A percentile compares a stretch with the other conserved stretches of the same genome.
These are phyloP conservation scores for Mallotus nudiflorus DNA, from an alignment of 345 rosid genomes.

Conservation along the genomic window DNA sequence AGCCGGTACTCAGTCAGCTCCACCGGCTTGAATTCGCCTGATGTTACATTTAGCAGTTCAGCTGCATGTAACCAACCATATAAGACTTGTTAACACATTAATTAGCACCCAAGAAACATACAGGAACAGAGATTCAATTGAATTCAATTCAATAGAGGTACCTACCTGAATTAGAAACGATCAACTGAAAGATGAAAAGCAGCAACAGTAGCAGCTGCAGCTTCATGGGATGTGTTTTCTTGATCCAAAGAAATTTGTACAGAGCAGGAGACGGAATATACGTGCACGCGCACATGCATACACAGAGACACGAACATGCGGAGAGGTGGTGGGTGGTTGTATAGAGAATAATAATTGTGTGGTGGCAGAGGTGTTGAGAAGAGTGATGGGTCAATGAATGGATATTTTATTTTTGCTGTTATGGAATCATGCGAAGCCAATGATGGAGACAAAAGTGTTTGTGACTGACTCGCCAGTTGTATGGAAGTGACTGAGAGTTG, in stretches of 20 bases:
- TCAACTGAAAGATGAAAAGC: neutral
- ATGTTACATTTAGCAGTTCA: neutral
- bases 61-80: neutral
- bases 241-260: neutral
- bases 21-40: constrained; percentile 3
- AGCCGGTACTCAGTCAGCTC: neutral
- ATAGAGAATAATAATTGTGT: neutral
- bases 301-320: neutral
- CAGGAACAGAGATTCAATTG: neutral
- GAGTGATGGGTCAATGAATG: neutral
- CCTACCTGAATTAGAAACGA: constrained; percentile 3
- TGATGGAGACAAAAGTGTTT: constrained; percentile 1
- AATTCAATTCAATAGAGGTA: neutral
- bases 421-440: neutral
- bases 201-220: neutral
- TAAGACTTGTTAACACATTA: constrained; percentile 2
- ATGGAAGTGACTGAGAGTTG: neutral
- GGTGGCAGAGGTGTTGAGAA: constrained; percentile 3
- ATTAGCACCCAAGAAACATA: neutral
- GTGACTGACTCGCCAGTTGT: neutral
- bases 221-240: constrained; percentile 4
- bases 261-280: neutral
- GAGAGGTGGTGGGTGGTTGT: no score
- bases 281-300: neutral
- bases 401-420: constrained; percentile 10